Percentiles rank a stretch among this genome's conserved stretches.
Conservation (phyloP, 2,329 filamentous ascomycete species). For the Sporothrix curviconia region DNA sequence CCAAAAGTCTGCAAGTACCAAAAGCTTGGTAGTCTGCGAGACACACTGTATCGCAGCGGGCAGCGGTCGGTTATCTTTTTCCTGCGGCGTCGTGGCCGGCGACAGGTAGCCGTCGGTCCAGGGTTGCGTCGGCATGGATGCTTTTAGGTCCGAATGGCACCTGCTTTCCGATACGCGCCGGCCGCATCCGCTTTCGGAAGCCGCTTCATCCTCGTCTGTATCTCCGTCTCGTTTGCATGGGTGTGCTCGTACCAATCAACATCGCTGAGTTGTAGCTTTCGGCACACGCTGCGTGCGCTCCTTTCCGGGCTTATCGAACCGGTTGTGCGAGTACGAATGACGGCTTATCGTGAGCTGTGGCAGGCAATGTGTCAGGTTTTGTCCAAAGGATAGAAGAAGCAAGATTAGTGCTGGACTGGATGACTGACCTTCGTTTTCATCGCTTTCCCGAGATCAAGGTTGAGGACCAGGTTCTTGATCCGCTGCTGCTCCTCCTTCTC, state of each 20-base stretch:
- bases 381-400: background rate
- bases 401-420: background rate
- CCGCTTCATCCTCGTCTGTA: no score
- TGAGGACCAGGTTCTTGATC: conserved; percentile 95
- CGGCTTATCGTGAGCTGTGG: conserved; percentile 43
- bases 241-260: conserved; percentile 75
- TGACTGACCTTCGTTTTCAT: conserved; percentile 70
- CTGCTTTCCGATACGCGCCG: no score
- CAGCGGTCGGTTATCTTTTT: no score
- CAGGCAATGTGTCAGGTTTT: background rate
- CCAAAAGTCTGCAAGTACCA: no score
- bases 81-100: no score
- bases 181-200: no score
- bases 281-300: conserved; percentile 73
- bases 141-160: no score
- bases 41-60: no score
- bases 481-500: conserved; percentile 95
- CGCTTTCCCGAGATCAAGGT: conserved; percentile 88
- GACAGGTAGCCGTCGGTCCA: no score
- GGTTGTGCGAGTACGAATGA: conserved; percentile 46
- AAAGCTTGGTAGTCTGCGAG: no score
- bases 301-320: conserved; percentile 48
- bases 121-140: no score
- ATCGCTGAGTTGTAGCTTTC: conserved; percentile 91
- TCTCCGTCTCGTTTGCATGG: no score